Evolutionary conservation across 2,329 filamentous ascomycete genomes (phyloP).

Genomic region (Calonectria multiphialidica): DNA sequence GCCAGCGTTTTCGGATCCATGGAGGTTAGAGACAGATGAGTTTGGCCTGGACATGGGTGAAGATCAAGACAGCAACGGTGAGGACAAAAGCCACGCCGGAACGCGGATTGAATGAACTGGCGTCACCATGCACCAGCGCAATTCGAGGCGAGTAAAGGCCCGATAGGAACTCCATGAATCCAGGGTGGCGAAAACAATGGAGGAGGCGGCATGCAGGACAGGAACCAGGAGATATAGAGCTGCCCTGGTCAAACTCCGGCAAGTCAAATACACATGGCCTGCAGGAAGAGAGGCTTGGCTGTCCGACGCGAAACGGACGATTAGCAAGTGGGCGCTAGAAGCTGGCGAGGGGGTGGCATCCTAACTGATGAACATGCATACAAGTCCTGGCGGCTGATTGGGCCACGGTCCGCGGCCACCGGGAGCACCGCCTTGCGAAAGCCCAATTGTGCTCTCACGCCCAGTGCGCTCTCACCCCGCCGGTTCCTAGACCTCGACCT

Average conservation of each 20-base stretch:
- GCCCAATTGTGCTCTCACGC: background rate
- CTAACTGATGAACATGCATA: background rate
- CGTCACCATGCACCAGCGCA: background rate
- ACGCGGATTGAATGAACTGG: background rate
- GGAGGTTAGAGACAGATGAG: too few species aligned
- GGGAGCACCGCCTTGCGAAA: background rate
- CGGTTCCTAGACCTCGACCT: background rate
- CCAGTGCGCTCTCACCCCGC: background rate
- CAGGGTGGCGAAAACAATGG: background rate
- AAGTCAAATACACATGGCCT: background rate
- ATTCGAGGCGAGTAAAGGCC: background rate
- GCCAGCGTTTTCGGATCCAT: background rate
- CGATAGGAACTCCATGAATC: background rate
- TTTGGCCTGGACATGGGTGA: background rate
- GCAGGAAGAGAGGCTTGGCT: background rate
- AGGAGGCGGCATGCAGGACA: background rate
- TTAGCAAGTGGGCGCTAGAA: background rate
- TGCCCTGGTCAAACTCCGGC: background rate
- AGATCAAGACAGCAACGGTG: background rate
- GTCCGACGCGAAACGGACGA: background rate
- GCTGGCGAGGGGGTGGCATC: background rate
- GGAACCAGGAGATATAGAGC: background rate
- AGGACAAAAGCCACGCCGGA: background rate
- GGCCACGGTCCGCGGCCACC: background rate
- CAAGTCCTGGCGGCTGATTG: background rate